A percentile compares a stretch with the other conserved stretches of the same genome.
Conservation (phyloP, 2,329 filamentous ascomycete genomes). For the Fusarium lateritium region DNA sequence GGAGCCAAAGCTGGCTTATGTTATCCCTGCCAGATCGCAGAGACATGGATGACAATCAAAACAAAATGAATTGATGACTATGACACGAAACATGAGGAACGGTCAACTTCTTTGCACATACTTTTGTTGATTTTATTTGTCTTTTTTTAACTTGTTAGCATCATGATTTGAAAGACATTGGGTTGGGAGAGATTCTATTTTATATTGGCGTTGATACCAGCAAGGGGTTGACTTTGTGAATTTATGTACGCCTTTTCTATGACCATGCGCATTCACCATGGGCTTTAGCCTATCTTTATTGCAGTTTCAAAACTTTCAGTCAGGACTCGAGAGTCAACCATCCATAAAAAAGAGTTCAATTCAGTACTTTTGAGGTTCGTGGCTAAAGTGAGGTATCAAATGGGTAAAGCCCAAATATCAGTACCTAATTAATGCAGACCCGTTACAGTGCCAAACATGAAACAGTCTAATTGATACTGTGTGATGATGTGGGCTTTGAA, state of each 20-base stretch:
- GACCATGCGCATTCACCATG: not conserved
- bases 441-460: slow-evolving; percentile 30
- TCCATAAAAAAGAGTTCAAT: not conserved
- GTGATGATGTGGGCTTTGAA: slow-evolving; percentile 15
- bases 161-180: slow-evolving; percentile 1
- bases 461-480: slow-evolving; percentile 29
- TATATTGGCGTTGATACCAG: not conserved
- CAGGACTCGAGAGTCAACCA: too few species aligned
- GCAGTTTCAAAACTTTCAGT: too few species aligned
- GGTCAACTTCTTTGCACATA: slow-evolving; percentile 26
- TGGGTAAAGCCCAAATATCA: not conserved
- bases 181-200: not conserved
- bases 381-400: not conserved
- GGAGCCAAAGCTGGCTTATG: slow-evolving; percentile 48
- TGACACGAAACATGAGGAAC: slow-evolving; percentile 33
- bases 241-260: not conserved
- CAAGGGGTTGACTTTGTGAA: not conserved
- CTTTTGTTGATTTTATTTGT: slow-evolving; percentile 12
- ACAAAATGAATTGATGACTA: slow-evolving; percentile 29
- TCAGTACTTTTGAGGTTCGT: not conserved
- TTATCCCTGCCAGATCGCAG: slow-evolving; percentile 38
- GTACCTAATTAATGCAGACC: not conserved
- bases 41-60: not conserved
- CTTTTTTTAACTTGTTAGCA: slow-evolving; percentile 3
- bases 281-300: not conserved